Evolutionary conservation across 177 flowering plant genomes (phyloP), one percentile per base, ranked within the genome.

Genomic region (Vitis hybrid): DNA sequence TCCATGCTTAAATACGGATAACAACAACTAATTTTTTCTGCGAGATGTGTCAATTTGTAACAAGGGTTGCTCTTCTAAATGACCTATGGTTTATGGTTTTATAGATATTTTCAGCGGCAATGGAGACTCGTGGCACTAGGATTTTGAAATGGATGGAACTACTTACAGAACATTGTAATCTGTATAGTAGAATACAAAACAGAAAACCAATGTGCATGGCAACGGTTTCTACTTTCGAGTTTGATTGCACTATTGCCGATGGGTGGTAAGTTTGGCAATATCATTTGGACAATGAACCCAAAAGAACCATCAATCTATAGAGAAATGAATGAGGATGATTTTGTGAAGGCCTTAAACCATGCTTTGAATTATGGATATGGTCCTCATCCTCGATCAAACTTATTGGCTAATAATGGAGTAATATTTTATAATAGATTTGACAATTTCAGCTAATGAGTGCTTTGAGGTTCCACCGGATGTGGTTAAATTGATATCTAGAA

Each of bases 251-350:
- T 96, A 71, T 64, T 93, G 74, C 99, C 97, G 2, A 75, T 96
- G 1, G 97, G 98, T 56, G 94, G 92, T 65, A 89, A 76, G 7
- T 93, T 75, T 72, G 93, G 98, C 84, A 96, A 96, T 76, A 92
- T 96, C 63, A 98, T 96, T 29, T 96, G 99, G 99, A 89, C 94
- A 11, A 93, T 93, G 98, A 84, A 64, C 74, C 98, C 97, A 55
- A 66, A 84, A 62, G 97, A 94, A 68, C 76, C 97, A 60, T 79
- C 80, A 22, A 79, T 76, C 2, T 80, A 71, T 58, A 90, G 86
- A 71, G 73, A 84, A 63, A 84, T 90, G 90, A 68, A 63, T 67
- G 93, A 83, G 65, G 89, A 81, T 73, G 89, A 84, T 68, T 96
- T 96, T 83, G 79, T 92, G 62, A 83, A 75, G 66, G 89, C 90